Base-by-base conservation (phyloP, 2,329 filamentous ascomycete genomes). In the Alternaria triticina region DNA sequence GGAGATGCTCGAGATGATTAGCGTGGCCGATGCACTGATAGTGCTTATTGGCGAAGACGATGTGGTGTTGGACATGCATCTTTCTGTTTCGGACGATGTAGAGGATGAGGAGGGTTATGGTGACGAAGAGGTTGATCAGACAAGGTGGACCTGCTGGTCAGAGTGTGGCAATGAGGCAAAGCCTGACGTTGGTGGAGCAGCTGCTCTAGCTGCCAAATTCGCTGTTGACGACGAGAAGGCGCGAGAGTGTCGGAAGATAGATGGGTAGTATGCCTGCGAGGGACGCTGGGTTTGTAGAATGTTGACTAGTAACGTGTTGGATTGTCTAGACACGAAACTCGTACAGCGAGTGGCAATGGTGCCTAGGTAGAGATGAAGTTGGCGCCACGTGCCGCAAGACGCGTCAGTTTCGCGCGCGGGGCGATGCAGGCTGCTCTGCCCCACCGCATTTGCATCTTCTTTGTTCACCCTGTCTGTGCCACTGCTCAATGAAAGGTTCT, bases 261-360 rank as follows among this genome's bases (percentile, higher is more conserved):
- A 0, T 40, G 36, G 2, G 36, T 40, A 40, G 36, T 2, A 40
- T 17, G 7, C 6, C 2, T 40, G 36, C 9, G 36, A 17, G 8
- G 5, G 1, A 40, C 1, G 9, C 3, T 17, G 6, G 0, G 8
- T 6, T 6, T 40, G 3, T 1, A 17, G 8, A 10, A 17, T 11
- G 36, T 11, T 17, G 5, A 17, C 10, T 17, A 40, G 36, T 11
- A 11, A 3, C 36, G 3, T 40, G 1, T 17, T 40, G 36, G 10
- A 40, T 0, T 40, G 36, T 40, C 36, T 40, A 11, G n/a, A 40
- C 3, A 2, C 10, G 36, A 1, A 17, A 3, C 6, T 2, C 6
- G 8, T 40, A 40, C 8, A 40, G 36, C 3, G 1, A 40, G 36
- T 40, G 3, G 27, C 27, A 27, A 27, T 27, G 27, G 27, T 27